These are phyloP conservation scores for Hermanozyma aechmeae DNA, from an alignment of 805 yeast genomes.

Conservation along the genomic window DNA sequence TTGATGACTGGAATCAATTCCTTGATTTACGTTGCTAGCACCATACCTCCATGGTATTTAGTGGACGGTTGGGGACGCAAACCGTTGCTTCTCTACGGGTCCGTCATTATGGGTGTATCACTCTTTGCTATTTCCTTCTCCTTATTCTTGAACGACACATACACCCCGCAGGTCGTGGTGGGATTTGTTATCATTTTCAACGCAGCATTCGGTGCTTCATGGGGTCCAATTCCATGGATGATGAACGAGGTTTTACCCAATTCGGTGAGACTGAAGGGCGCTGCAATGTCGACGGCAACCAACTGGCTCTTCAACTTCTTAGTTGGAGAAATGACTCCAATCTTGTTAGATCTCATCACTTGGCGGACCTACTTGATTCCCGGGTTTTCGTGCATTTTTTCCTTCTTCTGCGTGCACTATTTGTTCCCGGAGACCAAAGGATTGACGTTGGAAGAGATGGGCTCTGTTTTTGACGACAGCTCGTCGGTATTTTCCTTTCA, in stretches of 20 bases:
- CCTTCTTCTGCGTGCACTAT: conserved; percentile 62
- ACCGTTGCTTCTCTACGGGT: conserved; percentile 73
- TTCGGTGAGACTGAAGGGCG: conserved; percentile 80
- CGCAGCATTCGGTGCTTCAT: conserved; percentile 78
- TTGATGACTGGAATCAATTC: conserved; percentile 77
- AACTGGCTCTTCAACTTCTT: conserved; percentile 91
- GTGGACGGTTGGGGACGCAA: conserved; percentile 91
- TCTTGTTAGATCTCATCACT: conserved; percentile 61
- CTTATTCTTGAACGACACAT: conserved; percentile 19
- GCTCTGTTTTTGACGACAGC: conserved; percentile 68
- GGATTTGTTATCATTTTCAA: conserved; percentile 69
- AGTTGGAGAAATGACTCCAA: conserved; percentile 88
- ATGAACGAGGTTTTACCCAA: conserved; percentile 84
- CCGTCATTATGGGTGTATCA: conserved; percentile 69
- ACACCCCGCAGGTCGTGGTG: conserved; percentile 68
- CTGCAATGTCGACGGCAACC: conserved; percentile 82
- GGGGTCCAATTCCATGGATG: conserved; percentile 96
- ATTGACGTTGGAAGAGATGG: conserved; percentile 84
- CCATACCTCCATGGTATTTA: conserved; percentile 85
- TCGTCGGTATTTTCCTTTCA: conserved; percentile 35
- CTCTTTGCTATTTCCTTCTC: conserved; percentile 56
- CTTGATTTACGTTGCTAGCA: conserved; percentile 37
- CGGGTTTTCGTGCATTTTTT: conserved; percentile 64
- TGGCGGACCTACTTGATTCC: conserved; percentile 83
- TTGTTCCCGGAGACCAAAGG: conserved; percentile 90